Percentiles rank a stretch among this genome's conserved stretches.
phyloP scores from a whole-genome alignment of 306 rosid genomes.

The Acacia acuminata region DNA sequence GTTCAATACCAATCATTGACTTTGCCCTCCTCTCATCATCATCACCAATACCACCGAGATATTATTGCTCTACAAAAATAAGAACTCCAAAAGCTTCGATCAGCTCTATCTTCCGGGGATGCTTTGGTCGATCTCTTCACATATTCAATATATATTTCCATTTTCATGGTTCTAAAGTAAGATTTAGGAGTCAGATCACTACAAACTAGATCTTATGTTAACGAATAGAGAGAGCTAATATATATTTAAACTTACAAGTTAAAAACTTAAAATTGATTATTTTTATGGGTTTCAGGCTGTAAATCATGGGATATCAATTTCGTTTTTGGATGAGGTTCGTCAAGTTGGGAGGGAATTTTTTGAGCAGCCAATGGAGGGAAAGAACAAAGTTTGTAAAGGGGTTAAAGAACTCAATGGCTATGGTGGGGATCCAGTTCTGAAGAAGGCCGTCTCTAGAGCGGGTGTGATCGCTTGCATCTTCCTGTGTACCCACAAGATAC shows the following conservation, averaged over 20 bases:
- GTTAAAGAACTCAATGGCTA: conserved; percentile 40
- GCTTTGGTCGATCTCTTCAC: conserved; percentile 31
- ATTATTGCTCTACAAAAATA: background rate
- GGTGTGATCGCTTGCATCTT: conserved; percentile 23
- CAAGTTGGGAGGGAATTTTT: conserved; percentile 40
- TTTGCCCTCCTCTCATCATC: conserved; percentile 31
- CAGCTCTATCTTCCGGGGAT: conserved; percentile 42
- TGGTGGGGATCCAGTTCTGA: conserved; percentile 43
- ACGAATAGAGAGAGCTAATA: too few species aligned
- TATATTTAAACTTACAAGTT: too few species aligned
- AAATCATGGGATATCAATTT: conserved; percentile 39
- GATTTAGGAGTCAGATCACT: too few species aligned
- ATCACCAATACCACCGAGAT: conserved; percentile 15
- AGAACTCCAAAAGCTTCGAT: background rate
- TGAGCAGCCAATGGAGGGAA: conserved; percentile 40
- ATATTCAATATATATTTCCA: too few species aligned
- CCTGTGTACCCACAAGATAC: conserved; percentile 32
- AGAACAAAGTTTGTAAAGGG: conserved; percentile 29
- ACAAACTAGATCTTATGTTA: too few species aligned
- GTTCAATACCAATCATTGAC: conserved; percentile 30
- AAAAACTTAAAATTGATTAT: too few species aligned
- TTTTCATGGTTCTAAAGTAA: too few species aligned
- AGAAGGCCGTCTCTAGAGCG: conserved; percentile 14
- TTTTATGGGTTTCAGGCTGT: conserved; percentile 34
- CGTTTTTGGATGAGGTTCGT: conserved; percentile 39